These are phyloP conservation scores for Calonectria naviculata DNA, from an alignment of 2,329 filamentous ascomycete genomes.

Conservation along the genomic window DNA sequence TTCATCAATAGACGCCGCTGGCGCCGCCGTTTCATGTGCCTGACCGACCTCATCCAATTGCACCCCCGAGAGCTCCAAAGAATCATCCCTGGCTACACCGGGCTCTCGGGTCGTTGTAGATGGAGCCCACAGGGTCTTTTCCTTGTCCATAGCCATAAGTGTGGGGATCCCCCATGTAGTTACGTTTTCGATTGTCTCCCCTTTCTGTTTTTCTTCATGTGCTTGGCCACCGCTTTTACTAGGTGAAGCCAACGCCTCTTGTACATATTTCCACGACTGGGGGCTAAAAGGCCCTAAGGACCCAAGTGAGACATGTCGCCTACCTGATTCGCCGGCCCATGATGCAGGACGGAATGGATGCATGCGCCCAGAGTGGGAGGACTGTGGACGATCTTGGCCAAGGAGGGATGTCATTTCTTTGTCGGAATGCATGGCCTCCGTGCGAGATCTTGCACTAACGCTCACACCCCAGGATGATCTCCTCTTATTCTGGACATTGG, in stretches of 20 bases:
- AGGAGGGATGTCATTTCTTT: constrained; percentile 34
- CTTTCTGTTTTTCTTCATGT: neutral
- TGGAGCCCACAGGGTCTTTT: neutral
- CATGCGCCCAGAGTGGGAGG: constrained; percentile 36
- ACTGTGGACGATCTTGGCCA: constrained; percentile 32
- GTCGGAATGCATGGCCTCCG: constrained; percentile 34
- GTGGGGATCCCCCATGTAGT: constrained; percentile 36
- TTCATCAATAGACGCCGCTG: constrained; percentile 19
- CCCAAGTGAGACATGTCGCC: constrained; percentile 33
- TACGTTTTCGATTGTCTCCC: constrained; percentile 19
- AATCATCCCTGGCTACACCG: constrained; percentile 18
- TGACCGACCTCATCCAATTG: constrained; percentile 11
- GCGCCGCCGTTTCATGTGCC: constrained; percentile 5
- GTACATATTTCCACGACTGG: constrained; percentile 15
- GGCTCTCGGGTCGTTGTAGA: neutral
- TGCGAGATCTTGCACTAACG: constrained; percentile 47
- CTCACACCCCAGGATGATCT: constrained; percentile 58
- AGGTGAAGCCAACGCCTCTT: constrained; percentile 12
- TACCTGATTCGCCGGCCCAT: constrained; percentile 35
- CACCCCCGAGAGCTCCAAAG: constrained; percentile 23
- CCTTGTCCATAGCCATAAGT: constrained; percentile 28
- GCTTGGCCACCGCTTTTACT: constrained; percentile 24
- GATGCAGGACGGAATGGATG: constrained; percentile 30
- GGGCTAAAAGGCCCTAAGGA: constrained; percentile 27
- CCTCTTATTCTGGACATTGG: constrained; percentile 51